Percentiles rank a stretch among this genome's conserved stretches.
Evolutionary conservation across 805 yeast species (phyloP).

Genomic region (Candida morakotiae): DNA sequence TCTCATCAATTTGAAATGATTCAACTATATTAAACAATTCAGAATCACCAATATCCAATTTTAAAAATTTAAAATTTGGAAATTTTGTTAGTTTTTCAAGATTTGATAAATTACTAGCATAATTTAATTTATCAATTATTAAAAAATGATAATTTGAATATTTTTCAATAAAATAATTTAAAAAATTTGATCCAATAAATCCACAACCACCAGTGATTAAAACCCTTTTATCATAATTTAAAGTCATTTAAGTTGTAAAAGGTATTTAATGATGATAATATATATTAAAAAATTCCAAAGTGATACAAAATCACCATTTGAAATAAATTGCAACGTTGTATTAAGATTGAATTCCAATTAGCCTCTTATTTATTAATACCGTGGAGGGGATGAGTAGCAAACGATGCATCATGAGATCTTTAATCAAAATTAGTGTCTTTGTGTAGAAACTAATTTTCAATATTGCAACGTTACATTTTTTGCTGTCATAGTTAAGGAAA

Average conservation of each 20-base stretch:
- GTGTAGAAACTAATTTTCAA: too few species aligned
- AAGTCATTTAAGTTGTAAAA: too few species aligned
- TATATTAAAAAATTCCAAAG: too few species aligned
- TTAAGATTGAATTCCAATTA: too few species aligned
- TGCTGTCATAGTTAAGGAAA: background rate
- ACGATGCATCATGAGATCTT: too few species aligned
- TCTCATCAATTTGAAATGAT: constrained; percentile 13
- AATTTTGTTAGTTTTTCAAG: constrained; percentile 8
- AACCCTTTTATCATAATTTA: constrained; percentile 17
- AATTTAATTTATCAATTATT: constrained; percentile 45
- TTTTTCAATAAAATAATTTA: constrained; percentile 26
- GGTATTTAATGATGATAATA: too few species aligned
- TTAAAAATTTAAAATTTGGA: constrained; percentile 19
- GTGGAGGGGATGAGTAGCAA: background rate
- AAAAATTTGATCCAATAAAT: constrained; percentile 49
- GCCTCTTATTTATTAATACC: too few species aligned
- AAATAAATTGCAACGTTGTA: constrained; percentile 12
- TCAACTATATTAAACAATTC: background rate
- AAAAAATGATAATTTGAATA: constrained; percentile 30
- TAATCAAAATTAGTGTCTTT: background rate
- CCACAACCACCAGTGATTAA: constrained; percentile 58
- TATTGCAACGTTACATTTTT: constrained; percentile 1
- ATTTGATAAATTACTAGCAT: constrained; percentile 36
- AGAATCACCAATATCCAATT: constrained; percentile 35
- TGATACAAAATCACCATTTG: background rate